phyloP scores from a whole-genome alignment of 805 yeast species.

The Komagataella pastoris region DNA sequence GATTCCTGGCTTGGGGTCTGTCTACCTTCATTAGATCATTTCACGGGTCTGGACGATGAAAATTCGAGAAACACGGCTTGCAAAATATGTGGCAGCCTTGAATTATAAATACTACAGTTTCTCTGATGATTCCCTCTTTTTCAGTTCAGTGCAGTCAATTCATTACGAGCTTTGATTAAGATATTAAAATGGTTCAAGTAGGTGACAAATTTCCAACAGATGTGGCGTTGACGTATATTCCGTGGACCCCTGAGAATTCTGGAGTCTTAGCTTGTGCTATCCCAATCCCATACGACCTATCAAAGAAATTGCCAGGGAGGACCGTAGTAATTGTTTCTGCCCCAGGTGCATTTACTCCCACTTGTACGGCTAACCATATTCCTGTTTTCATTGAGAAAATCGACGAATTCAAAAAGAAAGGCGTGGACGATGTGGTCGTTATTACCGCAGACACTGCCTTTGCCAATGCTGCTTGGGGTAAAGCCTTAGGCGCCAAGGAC shows the following conservation, averaged over 20 bases:
- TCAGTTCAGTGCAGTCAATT: too few relatives aligned
- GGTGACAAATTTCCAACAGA: slow-evolving; percentile 16
- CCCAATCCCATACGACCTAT: slow-evolving; percentile 23
- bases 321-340: slow-evolving; percentile 29
- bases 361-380: slow-evolving; percentile 29
- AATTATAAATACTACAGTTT: too few relatives aligned
- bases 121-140: too few relatives aligned
- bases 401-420: slow-evolving; percentile 23
- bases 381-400: slow-evolving; percentile 22
- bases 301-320: slow-evolving; percentile 21
- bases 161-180: not conserved
- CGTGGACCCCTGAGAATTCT: slow-evolving; percentile 23
- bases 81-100: too few relatives aligned
- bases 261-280: slow-evolving; percentile 23
- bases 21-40: too few relatives aligned
- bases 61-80: too few relatives aligned
- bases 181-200: not conserved
- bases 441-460: slow-evolving; percentile 29
- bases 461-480: slow-evolving; percentile 30
- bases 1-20: not conserved
- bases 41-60: too few relatives aligned
- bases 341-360: slow-evolving; percentile 39
- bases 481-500: slow-evolving; percentile 27
- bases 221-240: slow-evolving; percentile 24
- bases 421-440: slow-evolving; percentile 23